Percentiles rank a stretch among this genome's conserved stretches.
Conservation (phyloP, 2,329 filamentous ascomycete genomes). For the Drechslerella dactyloides region DNA sequence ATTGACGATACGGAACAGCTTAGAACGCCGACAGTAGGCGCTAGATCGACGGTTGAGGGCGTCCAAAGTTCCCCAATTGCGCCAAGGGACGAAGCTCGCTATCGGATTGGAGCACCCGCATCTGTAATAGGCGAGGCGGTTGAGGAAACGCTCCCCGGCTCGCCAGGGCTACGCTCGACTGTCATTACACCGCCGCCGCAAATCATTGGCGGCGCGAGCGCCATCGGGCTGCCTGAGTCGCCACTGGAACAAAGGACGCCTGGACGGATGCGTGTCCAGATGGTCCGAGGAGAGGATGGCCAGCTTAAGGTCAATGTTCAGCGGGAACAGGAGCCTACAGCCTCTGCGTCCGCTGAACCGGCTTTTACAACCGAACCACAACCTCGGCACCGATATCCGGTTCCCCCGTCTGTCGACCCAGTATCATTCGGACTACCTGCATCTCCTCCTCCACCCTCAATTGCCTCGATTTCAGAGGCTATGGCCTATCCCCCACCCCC, state of each 20-base stretch:
- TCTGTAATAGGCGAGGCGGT: constrained; percentile 21
- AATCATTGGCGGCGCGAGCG: constrained; percentile 25
- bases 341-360: background rate
- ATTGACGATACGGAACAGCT: constrained; percentile 22
- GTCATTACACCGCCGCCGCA: constrained; percentile 28
- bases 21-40: constrained; percentile 16
- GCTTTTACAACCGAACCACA: constrained; percentile 10
- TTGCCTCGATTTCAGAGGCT: constrained; percentile 15
- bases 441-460: constrained; percentile 37
- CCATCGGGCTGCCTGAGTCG: constrained; percentile 31
- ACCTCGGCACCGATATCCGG: constrained; percentile 9
- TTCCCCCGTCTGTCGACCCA: constrained; percentile 12
- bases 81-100: too few relatives aligned
- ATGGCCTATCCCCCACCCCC: constrained; percentile 29
- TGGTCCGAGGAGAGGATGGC: constrained; percentile 31
- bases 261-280: constrained; percentile 28
- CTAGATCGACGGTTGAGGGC: constrained; percentile 12
- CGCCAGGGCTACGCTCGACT: constrained; percentile 38
- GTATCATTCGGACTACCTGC: constrained; percentile 30
- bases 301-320: constrained; percentile 31
- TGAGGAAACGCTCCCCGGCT: constrained; percentile 26
- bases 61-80: background rate
- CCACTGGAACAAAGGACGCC: constrained; percentile 15
- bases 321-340: constrained; percentile 6
- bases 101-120: background rate